phyloP scores from a whole-genome alignment of 352 stramenopile species.

The Phytopythium sindhum region DNA sequence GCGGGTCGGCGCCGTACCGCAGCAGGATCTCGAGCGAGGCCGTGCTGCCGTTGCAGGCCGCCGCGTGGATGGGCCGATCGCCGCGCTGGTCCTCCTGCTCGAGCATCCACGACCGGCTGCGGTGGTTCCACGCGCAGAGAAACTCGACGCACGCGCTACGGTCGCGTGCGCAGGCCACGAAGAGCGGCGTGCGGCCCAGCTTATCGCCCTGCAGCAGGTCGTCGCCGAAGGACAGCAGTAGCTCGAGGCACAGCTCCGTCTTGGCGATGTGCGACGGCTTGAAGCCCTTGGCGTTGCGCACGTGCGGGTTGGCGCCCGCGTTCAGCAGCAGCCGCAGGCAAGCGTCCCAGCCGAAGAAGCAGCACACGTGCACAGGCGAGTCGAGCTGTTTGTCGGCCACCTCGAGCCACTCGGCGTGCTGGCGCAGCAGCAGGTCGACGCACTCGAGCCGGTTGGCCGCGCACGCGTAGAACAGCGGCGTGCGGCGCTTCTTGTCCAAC shows the following conservation, averaged over 20 bases:
- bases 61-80: conserved; percentile 57
- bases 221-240: conserved; percentile 51
- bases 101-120: conserved; percentile 63
- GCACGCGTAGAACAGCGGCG: conserved; percentile 65
- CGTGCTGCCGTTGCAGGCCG: conserved; percentile 55
- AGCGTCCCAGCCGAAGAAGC: conserved; percentile 59
- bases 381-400: conserved; percentile 57
- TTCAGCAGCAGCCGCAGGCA: conserved; percentile 48
- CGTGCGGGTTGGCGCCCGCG: conserved; percentile 52
- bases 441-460: conserved; percentile 50
- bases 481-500: conserved; percentile 61
- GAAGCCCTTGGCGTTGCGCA: conserved; percentile 65
- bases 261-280: conserved; percentile 64
- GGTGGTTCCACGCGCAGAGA: conserved; percentile 59
- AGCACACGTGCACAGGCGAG: conserved; percentile 65
- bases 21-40: conserved; percentile 40
- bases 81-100: conserved; percentile 61
- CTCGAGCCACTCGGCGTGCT: conserved; percentile 45
- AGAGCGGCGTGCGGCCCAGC: conserved; percentile 54
- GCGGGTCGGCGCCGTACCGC: conserved; percentile 45
- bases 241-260: conserved; percentile 45
- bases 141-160: conserved; percentile 52
- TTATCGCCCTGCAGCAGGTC: conserved; percentile 66
- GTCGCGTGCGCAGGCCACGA: conserved; percentile 60
- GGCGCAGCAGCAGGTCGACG: conserved; percentile 30